Evolutionary conservation across 179 eudicot genomes (phyloP), one percentile per base, ranked within the genome.

Genomic region (Nepenthes alata): DNA sequence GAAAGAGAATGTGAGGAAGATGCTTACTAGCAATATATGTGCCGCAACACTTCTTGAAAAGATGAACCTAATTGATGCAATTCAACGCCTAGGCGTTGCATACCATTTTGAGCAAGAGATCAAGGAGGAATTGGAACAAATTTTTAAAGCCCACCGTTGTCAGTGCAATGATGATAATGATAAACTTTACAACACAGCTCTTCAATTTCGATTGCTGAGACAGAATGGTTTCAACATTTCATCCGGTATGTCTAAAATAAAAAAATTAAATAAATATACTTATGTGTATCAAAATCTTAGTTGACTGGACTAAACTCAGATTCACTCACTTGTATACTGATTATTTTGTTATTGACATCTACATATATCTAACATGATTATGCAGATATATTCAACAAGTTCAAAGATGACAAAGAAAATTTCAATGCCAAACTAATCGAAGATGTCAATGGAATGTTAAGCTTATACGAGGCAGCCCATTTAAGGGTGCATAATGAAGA

Each of bases 381-480:
- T 52, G 47, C 57, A 62, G 55, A 52, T 36, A 39, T 50, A 35
- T 51, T 49, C 35, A 50, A 4, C 2, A 62, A 62, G 65, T 60
- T 60, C 64, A 47, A 60, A 13, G 64, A 60, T 35, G 9, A 9
- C n/a, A 25, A 62, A 5, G 66, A 57, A 1, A 36, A 50, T 14
- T 55, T 62, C n/a, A 4, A 62, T 5, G 66, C n/a, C 4, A 62
- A 2, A 14, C 57, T 62, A 62, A 14, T n/a, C 4, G 8, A 0
- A 0, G 64, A 61, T 48, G 47, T 52, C 3, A 37, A 35, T 6
- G 66, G 66, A 37, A 50, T 62, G 37, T 6, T 62, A 9, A 50
- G 57, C 14, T 15, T 62, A 47, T 62, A 62, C 1, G 66, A 62
- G 58, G 66, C 58, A 9, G 57, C 66, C 2, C 36, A 54, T 54